Evolutionary conservation across 2,329 filamentous ascomycete species (phyloP).

Genomic region (Aaosphaeria arxii): DNA sequence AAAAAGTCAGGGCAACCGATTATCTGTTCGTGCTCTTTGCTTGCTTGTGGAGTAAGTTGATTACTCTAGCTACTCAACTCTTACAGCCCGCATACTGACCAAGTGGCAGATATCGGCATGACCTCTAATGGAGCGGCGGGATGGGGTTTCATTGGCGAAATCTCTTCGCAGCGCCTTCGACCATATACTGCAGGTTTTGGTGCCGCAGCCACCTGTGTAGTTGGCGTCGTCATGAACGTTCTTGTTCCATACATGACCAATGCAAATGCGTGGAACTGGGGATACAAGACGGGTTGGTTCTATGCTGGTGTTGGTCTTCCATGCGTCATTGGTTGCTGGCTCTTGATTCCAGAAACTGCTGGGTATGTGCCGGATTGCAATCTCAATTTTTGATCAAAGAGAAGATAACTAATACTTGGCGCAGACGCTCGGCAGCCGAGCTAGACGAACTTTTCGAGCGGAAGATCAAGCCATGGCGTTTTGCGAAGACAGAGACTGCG

Average conservation of each 20-base stretch:
- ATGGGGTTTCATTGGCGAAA: slow-evolving; percentile 8
- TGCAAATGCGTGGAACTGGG: slow-evolving; percentile 7
- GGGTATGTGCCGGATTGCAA: neutral
- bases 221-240: slow-evolving; percentile 7
- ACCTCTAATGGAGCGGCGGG: slow-evolving; percentile 6
- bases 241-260: slow-evolving; percentile 8
- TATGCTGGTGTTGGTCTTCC: slow-evolving; percentile 8
- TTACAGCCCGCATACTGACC: neutral
- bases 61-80: neutral
- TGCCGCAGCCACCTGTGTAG: slow-evolving; percentile 6
- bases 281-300: slow-evolving; percentile 9
- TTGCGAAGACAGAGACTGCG: slow-evolving; percentile 5
- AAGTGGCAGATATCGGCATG: slow-evolving; percentile 5
- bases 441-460: slow-evolving; percentile 8
- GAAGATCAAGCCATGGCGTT: slow-evolving; percentile 6
- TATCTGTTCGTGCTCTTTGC: slow-evolving; percentile 4
- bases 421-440: slow-evolving; percentile 5
- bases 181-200: slow-evolving; percentile 8
- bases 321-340: slow-evolving; percentile 6
- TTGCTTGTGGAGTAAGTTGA: slow-evolving; percentile 4
- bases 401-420: neutral
- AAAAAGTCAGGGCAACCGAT: slow-evolving; percentile 3
- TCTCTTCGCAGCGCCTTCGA: slow-evolving; percentile 7
- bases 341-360: slow-evolving; percentile 7
- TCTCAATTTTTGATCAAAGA: neutral